Percentiles rank a stretch among this genome's conserved stretches.
Conservation (phyloP, 129 eudicot genomes). For the Chrysanthemum lavandulifolium region DNA sequence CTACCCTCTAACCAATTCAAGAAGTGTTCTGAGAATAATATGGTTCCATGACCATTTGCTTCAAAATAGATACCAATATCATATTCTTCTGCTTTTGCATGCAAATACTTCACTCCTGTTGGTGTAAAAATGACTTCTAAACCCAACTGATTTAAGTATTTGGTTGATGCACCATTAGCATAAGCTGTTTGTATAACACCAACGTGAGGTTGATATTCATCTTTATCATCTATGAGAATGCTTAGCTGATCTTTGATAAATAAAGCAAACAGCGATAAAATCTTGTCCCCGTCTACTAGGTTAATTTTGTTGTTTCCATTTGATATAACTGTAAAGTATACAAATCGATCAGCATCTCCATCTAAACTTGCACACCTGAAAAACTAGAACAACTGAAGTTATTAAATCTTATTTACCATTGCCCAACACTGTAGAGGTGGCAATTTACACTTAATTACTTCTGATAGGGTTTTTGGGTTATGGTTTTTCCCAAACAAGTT, state of each 20-base stretch:
- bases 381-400: slow-evolving; percentile 38
- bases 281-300: slow-evolving; percentile 94
- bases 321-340: slow-evolving; percentile 55
- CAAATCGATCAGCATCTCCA: slow-evolving; percentile 95
- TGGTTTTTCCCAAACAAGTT: background rate
- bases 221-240: slow-evolving; percentile 36
- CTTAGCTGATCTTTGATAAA: slow-evolving; percentile 69
- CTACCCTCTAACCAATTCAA: slow-evolving; percentile 54
- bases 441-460: background rate
- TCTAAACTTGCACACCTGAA: slow-evolving; percentile 99
- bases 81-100: slow-evolving; percentile 76
- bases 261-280: slow-evolving; percentile 72
- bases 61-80: slow-evolving; percentile 92
- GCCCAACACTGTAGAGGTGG: background rate
- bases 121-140: slow-evolving; percentile 79
- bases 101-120: slow-evolving; percentile 90
- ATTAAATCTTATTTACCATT: slow-evolving; percentile 31
- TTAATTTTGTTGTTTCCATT: slow-evolving; percentile 52
- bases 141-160: slow-evolving; percentile 59
- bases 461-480: background rate
- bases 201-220: slow-evolving; percentile 43
- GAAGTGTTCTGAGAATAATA: slow-evolving; percentile 64
- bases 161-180: slow-evolving; percentile 94
- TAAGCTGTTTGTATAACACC: slow-evolving; percentile 95
- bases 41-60: slow-evolving; percentile 96